Percentiles rank a stretch among this genome's conserved stretches.
phyloP scores from a whole-genome alignment of 805 yeast species.

The Candida sithepensis region DNA sequence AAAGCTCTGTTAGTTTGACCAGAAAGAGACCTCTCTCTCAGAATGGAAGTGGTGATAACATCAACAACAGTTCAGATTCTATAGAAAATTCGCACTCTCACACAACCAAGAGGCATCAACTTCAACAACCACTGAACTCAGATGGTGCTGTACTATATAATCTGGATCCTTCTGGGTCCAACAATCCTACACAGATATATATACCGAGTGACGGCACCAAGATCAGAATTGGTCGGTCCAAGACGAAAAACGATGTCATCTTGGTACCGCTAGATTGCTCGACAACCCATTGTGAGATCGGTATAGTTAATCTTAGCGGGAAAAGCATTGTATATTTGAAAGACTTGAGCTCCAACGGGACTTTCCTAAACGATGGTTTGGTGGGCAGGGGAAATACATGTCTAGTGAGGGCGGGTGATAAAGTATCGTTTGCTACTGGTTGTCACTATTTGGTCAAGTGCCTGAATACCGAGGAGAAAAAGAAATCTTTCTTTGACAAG shows the following conservation, averaged over 20 bases:
- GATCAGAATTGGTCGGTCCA: conserved; percentile 27
- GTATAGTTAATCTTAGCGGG: conserved; percentile 36
- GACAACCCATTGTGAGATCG: conserved; percentile 57
- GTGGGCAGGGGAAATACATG: conserved; percentile 46
- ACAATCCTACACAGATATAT: conserved; percentile 7
- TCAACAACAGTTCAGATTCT: neutral
- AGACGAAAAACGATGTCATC: conserved; percentile 47
- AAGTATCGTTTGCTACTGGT: conserved; percentile 45
- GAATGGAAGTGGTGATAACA: neutral
- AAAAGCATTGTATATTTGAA: conserved; percentile 43
- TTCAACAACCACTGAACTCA: neutral
- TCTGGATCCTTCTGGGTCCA: neutral
- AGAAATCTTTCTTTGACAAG: conserved; percentile 52
- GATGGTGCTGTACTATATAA: neutral
- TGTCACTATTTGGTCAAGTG: conserved; percentile 30
- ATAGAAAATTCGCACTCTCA: neutral
- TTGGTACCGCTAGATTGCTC: conserved; percentile 52
- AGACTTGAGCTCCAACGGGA: conserved; percentile 64
- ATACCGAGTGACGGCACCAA: conserved; percentile 10
- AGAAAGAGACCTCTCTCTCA: conserved; percentile 15
- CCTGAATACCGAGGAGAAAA: neutral
- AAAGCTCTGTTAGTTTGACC: conserved; percentile 8
- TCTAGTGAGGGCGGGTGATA: conserved; percentile 61
- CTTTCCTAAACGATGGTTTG: conserved; percentile 56
- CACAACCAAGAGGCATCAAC: conserved; percentile 2